Evolutionary conservation across 2,329 filamentous ascomycete species (phyloP), one percentile per base, ranked within the genome.

Genomic region (Apiospora arundinis): DNA sequence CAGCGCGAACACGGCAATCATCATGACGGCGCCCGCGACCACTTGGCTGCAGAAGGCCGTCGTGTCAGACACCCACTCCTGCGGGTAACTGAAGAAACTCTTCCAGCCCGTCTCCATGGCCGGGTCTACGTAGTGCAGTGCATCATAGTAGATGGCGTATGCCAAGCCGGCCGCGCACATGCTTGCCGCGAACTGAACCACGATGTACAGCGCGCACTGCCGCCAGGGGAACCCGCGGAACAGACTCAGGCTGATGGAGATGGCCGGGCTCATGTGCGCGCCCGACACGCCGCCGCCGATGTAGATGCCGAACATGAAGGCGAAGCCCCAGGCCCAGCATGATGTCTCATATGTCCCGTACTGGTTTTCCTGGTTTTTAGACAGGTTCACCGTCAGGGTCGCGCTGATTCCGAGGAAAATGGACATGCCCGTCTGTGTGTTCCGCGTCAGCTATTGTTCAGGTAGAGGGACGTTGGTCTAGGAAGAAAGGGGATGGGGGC

Each of bases 171-270:
- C 79, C 0, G 79, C 80, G 2, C 73, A 74, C 9, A 81, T 73
- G n/a, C 77, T 74, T 5, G 76, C 80, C 7, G 78, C 1, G n/a
- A 82, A 77, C 72, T 82, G 80, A 2, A 76, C 76, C 9, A 74
- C 11, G 14, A 81, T 69, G 68, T 81, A 82, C 12, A 77, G 48
- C 28, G 70, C 68, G 21, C 81, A 82, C 16, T 78, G 77, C 28
- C 73, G 71, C 80, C 80, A 81, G 2, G 81, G 81, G 21, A 83
- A 83, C 0, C 81, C 80, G 6, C 82, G 79, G 69, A 82, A 83
- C 0, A 83, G 40, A 0, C 78, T 78, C 0, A 83, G 70, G 0
- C 78, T 77, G 18, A 83, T 76, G 1, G 81, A 82, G 25, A 83
- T 80, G 1, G 79, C 78, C 16, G 81, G 82, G 83, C 79, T 77